Percentiles rank a stretch among this genome's conserved stretches.
These are phyloP conservation scores for Calonectria hongkongensis DNA, from an alignment of 2,329 filamentous ascomycete genomes.

Conservation along the genomic window DNA sequence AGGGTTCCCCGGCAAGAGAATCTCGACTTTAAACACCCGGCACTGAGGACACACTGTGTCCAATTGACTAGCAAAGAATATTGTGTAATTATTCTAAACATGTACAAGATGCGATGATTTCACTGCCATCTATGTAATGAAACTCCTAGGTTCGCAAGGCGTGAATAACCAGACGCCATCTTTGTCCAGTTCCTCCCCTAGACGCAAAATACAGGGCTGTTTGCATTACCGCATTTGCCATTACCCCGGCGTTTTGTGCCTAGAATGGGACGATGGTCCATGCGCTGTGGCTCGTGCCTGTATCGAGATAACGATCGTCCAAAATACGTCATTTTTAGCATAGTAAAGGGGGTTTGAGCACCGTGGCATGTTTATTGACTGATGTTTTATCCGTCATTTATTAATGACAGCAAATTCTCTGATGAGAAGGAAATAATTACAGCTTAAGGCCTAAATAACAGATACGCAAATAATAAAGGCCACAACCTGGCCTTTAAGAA, in stretches of 20 bases:
- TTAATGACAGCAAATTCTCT: not conserved
- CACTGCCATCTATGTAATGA: not conserved
- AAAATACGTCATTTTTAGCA: not conserved
- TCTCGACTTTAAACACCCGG: constrained; percentile 1
- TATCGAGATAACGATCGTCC: constrained; percentile 12
- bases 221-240: constrained; percentile 2
- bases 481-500: no score
- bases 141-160: not conserved
- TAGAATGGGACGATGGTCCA: constrained; percentile 4
- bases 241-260: not conserved
- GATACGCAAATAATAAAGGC: no score
- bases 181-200: not conserved
- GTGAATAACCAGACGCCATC: not conserved
- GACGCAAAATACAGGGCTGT: constrained; percentile 16
- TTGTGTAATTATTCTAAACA: constrained; percentile 12
- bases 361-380: not conserved
- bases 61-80: not conserved
- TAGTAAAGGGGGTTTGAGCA: not conserved
- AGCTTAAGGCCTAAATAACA: not conserved
- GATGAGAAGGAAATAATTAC: not conserved
- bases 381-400: not conserved
- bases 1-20: not conserved
- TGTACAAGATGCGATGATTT: constrained; percentile 2
- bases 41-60: not conserved
- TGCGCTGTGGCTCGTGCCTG: not conserved